A percentile compares a stretch with the other conserved stretches of the same genome.
These are phyloP conservation scores for Pseudopyrenochaeta lycopersici DNA, from an alignment of 2,329 filamentous ascomycete species.

Conservation along the genomic window DNA sequence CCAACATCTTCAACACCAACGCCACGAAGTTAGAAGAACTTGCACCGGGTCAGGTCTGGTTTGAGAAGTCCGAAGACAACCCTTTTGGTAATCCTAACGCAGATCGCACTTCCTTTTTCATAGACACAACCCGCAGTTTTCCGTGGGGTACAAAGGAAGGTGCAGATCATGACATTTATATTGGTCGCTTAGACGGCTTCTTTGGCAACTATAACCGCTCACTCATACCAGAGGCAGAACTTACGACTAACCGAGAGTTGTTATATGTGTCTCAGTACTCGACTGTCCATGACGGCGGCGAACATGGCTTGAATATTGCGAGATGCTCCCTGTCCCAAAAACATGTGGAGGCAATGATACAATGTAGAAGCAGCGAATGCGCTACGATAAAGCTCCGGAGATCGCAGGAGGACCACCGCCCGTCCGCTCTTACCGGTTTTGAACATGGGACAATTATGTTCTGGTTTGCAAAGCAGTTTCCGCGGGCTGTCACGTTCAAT, in stretches of 20 bases:
- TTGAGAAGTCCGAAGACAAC: slow-evolving; percentile 20
- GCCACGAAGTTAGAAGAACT: slow-evolving; percentile 25
- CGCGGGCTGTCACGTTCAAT: slow-evolving; percentile 12
- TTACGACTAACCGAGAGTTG: slow-evolving; percentile 11
- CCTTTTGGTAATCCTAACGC: slow-evolving; percentile 17
- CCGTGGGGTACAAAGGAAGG: slow-evolving; percentile 2
- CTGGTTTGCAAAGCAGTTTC: slow-evolving; percentile 18
- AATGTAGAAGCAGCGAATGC: slow-evolving; percentile 24
- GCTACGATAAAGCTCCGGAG: slow-evolving; percentile 17
- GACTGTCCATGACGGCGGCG: not conserved
- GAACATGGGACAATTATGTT: slow-evolving; percentile 22
- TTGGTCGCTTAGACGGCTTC: slow-evolving; percentile 29
- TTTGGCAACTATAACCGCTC: slow-evolving; percentile 24
- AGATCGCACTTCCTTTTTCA: slow-evolving; percentile 28
- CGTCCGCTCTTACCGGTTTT: slow-evolving; percentile 19
- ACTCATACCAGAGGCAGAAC: slow-evolving; percentile 7
- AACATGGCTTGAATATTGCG: slow-evolving; percentile 23
- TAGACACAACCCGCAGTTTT: slow-evolving; percentile 28
- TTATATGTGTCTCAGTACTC: slow-evolving; percentile 20
- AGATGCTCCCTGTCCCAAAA: slow-evolving; percentile 28
- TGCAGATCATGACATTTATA: not conserved
- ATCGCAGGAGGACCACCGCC: slow-evolving; percentile 26
- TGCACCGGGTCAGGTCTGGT: slow-evolving; percentile 28
- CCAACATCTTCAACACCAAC: slow-evolving; percentile 7
- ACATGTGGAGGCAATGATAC: slow-evolving; percentile 33